These are phyloP conservation scores for Trypanosoma cruzi DNA, from an alignment of 208 protist genomes.

Conservation along the genomic window DNA sequence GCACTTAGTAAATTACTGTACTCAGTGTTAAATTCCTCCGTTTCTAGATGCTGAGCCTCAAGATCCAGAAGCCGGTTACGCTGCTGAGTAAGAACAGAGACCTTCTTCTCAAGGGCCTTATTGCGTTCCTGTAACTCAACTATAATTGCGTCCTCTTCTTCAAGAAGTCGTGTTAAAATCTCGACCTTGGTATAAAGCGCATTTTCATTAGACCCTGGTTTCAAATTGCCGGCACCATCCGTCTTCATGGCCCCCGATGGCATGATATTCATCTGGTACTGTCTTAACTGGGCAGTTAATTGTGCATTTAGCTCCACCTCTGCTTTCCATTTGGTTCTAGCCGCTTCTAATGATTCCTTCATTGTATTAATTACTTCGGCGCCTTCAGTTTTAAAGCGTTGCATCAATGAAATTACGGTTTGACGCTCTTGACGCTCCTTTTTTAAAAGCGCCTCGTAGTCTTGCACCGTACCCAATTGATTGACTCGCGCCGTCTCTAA, in stretches of 20 bases:
- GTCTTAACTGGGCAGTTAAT: conserved; percentile 26
- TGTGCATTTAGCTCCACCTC: conserved; percentile 31
- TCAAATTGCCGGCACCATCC: neutral
- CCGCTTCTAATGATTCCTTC: conserved; percentile 29
- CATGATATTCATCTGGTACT: conserved; percentile 5
- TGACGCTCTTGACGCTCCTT: conserved; percentile 27
- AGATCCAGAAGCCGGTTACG: conserved; percentile 31
- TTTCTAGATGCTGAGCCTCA: conserved; percentile 26
- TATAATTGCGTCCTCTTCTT: conserved; percentile 34
- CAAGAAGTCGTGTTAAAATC: conserved; percentile 28
- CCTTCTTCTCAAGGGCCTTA: conserved; percentile 25
- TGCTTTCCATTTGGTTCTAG: conserved; percentile 27
- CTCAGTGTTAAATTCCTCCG: conserved; percentile 25
- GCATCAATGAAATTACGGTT: conserved; percentile 18
- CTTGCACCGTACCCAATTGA: conserved; percentile 24
- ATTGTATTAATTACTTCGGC: conserved; percentile 30
- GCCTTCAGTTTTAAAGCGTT: conserved; percentile 31
- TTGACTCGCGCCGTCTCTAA: conserved; percentile 3
- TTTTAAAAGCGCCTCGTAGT: conserved; percentile 20
- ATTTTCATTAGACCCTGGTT: neutral
- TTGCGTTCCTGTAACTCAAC: conserved; percentile 28
- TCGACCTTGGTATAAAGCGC: conserved; percentile 18
- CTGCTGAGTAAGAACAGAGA: conserved; percentile 30
- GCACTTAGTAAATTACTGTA: conserved; percentile 20
- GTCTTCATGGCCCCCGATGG: neutral